These are phyloP conservation scores for Orychophragmus violaceus DNA, from an alignment of 345 rosid genomes.

Conservation along the genomic window DNA sequence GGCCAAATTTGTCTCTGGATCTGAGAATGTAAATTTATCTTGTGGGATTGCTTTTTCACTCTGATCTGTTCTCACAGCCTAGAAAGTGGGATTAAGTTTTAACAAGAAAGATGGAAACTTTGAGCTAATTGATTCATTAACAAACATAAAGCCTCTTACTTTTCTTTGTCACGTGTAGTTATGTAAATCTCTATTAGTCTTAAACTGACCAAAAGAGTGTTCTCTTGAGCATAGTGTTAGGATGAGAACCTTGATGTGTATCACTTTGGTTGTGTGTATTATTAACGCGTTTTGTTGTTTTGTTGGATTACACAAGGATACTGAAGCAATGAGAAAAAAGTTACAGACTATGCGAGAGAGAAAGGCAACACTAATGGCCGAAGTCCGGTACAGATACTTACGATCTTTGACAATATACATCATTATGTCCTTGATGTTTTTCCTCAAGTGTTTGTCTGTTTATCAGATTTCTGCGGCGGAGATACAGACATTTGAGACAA, in stretches of 20 bases:
- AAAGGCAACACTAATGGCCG: conserved; percentile 47
- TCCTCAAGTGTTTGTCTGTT: neutral
- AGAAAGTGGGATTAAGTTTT: neutral
- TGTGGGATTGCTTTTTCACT: neutral
- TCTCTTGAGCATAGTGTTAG: neutral
- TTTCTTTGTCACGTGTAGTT: neutral
- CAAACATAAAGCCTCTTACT: neutral
- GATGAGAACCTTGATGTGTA: neutral
- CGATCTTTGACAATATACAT: neutral
- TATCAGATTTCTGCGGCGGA: conserved; percentile 56
- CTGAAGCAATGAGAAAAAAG: conserved; percentile 41
- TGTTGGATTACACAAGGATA: conserved; percentile 41
- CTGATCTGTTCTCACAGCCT: conserved; percentile 15
- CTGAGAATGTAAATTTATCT: conserved; percentile 18
- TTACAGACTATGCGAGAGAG: conserved; percentile 48
- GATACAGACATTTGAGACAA: conserved; percentile 49
- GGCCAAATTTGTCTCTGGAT: conserved; percentile 30
- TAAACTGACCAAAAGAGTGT: conserved; percentile 1
- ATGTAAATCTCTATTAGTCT: neutral
- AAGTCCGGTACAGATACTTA: conserved; percentile 57
- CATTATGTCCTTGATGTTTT: neutral
- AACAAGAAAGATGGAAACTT: neutral
- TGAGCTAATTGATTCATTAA: conserved; percentile 4
- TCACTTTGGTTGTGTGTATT: neutral
- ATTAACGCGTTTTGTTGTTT: neutral